Evolutionary conservation across 192 early-diverging fungal genomes (phyloP).

Genomic region (Spizellomyces sp.): DNA sequence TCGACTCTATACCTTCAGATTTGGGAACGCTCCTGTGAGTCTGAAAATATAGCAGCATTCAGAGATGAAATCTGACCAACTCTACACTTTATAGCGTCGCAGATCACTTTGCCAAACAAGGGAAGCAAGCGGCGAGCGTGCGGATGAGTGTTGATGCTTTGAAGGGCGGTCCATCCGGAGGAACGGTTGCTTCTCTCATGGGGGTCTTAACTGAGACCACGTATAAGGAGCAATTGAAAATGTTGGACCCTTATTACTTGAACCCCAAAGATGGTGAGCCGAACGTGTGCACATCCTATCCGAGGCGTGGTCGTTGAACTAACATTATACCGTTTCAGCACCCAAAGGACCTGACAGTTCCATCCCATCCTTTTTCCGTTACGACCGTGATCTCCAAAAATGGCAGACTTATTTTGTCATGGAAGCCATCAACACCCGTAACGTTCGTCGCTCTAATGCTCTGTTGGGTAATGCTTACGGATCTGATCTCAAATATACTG

Average conservation of each 20-base stretch:
- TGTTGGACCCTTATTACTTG: constrained; percentile 38
- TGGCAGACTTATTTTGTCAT: constrained; percentile 72
- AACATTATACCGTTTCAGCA: not conserved
- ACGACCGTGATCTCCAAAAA: constrained; percentile 49
- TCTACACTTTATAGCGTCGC: constrained; percentile 32
- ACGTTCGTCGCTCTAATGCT: constrained; percentile 65
- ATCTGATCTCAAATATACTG: constrained; percentile 60
- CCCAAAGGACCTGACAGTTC: constrained; percentile 13
- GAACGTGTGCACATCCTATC: too few relatives aligned
- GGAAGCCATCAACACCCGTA: constrained; percentile 62
- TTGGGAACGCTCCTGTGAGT: constrained; percentile 73
- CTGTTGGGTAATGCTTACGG: constrained; percentile 58
- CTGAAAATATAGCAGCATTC: too few relatives aligned
- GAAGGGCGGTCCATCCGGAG: constrained; percentile 65
- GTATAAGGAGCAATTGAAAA: constrained; percentile 26
- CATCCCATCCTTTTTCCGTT: constrained; percentile 13
- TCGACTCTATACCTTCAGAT: constrained; percentile 91
- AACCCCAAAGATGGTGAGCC: constrained; percentile 14
- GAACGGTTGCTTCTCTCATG: constrained; percentile 58
- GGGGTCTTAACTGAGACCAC: constrained; percentile 29
- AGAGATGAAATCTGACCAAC: constrained; percentile 2
- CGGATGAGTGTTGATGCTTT: constrained; percentile 13
- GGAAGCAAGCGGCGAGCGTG: constrained; percentile 28
- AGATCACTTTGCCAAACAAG: constrained; percentile 45
- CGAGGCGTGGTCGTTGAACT: too few relatives aligned